Evolutionary conservation across 768 basidiomycete genomes (phyloP), one percentile per base, ranked within the genome.

Genomic region (Lyophyllum semitale): DNA sequence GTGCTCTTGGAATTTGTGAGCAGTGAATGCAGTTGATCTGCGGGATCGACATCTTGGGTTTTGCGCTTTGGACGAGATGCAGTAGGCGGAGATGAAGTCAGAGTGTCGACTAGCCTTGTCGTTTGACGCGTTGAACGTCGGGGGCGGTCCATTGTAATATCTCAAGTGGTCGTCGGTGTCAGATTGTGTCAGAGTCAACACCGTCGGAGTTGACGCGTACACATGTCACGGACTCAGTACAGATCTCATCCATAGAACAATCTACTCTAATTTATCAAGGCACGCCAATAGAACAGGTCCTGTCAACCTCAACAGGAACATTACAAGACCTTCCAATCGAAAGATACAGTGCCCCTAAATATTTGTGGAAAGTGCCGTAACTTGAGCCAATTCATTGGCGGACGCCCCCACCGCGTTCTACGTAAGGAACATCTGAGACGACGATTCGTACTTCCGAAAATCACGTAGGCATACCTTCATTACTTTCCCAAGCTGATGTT

Each of bases 331-430:
- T n/a, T n/a, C n/a, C n/a, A n/a, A n/a, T n/a, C n/a, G n/a, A n/a
- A n/a, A n/a, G n/a, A n/a, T n/a, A 35, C 4, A n/a, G n/a, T 41
- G 55, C 37, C 25, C 20, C 26, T 43, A 46, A 26, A 53, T 45
- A 26, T 40, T 30, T 32, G 52, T 49, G 20, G 64, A 48, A 20
- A 69, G 51, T 15, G 66, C 64, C 22, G 35, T 63, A 8, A 69
- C 63, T 41, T 66, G 59, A 25, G 63, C 68, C 44, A 69, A 40
- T 48, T 69, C 66, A 32, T 46, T 55, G 20, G 63, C 58, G 5
- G 66, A 60, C 20, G 68, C 66, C 26, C 66, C 66, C 2, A 65
- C 62, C 25, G 68, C 68, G 30, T 67, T 69, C 66, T 69, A n/a
- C 15, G 45, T 20, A 32, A 32, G 8, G 35, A 38, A 38, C 2